Conservation (phyloP, 2,329 filamentous ascomycete genomes). For the Colletotrichum musae region DNA sequence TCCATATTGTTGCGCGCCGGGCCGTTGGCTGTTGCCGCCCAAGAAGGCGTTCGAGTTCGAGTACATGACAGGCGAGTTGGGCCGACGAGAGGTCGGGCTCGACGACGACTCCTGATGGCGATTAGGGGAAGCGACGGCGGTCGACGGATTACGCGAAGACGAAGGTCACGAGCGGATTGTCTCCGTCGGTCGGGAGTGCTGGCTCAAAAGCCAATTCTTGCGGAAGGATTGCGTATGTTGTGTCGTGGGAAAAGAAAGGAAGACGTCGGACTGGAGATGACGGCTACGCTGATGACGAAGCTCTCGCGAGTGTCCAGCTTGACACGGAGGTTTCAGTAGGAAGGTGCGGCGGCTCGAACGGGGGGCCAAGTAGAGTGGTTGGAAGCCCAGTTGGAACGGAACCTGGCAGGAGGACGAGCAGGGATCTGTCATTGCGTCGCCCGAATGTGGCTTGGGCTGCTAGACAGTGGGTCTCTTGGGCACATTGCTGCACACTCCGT, state of each 20-base stretch:
- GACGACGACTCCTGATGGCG: constrained; percentile 30
- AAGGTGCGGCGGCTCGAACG: constrained; percentile 40
- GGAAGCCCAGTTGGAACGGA: constrained; percentile 38
- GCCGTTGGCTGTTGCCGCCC: constrained; percentile 83
- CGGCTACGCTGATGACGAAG: constrained; percentile 43
- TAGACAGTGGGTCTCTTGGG: too few species aligned
- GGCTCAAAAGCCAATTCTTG: constrained; percentile 5
- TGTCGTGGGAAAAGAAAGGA: not conserved
- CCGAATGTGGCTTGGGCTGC: constrained; percentile 35
- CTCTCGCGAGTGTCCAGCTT: constrained; percentile 43
- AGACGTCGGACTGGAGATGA: constrained; percentile 23
- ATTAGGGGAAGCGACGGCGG: constrained; percentile 17
- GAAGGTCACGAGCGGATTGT: constrained; percentile 24
- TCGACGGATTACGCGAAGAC: constrained; percentile 15
- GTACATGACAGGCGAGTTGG: constrained; percentile 75
- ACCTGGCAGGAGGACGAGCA: constrained; percentile 38
- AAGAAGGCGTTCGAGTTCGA: constrained; percentile 90
- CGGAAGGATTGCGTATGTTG: not conserved
- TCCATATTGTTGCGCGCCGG: constrained; percentile 75
- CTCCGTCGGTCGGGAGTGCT: constrained; percentile 25
- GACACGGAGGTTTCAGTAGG: constrained; percentile 42
- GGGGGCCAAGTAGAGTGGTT: constrained; percentile 32
- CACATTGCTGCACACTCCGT: too few species aligned
- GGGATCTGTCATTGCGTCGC: constrained; percentile 19
- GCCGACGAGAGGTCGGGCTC: constrained; percentile 36